Evolutionary conservation across 306 rosid species (phyloP).

Genomic region (Ammopiptanthus mongolicus): DNA sequence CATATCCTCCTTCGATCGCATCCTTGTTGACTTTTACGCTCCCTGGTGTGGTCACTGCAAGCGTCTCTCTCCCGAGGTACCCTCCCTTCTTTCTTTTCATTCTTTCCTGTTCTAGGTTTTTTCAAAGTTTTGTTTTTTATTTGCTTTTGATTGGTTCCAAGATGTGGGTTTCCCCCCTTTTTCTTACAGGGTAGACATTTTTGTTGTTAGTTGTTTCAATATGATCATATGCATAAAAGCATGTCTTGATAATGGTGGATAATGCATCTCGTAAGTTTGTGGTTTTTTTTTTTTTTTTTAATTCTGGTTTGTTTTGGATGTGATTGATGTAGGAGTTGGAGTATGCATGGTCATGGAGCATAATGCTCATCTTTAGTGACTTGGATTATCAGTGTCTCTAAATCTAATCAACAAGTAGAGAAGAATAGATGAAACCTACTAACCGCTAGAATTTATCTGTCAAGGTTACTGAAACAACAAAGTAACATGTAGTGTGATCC

Average conservation of each 20-base stretch:
- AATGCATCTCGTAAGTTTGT: background rate
- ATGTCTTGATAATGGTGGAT: background rate
- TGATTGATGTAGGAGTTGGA: constrained; percentile 1
- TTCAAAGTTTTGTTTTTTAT: background rate
- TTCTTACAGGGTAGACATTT: background rate
- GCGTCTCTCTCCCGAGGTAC: constrained; percentile 93
- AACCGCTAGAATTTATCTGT: background rate
- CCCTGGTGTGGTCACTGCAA: constrained; percentile 99
- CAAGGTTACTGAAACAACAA: background rate
- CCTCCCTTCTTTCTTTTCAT: background rate
- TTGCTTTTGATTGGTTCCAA: background rate
- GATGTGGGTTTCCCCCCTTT: background rate
- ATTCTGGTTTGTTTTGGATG: background rate
- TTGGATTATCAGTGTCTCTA: background rate
- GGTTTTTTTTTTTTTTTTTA: background rate
- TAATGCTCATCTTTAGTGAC: background rate
- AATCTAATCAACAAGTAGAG: background rate
- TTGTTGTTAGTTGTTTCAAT: background rate
- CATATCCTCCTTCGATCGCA: constrained; percentile 66
- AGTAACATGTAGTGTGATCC: background rate
- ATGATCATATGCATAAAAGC: background rate
- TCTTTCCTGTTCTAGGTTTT: background rate
- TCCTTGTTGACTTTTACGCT: constrained; percentile 88
- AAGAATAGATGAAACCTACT: background rate
- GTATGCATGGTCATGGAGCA: background rate